phyloP scores from a whole-genome alignment of 140 eudicot species.

The Stevia rebaudiana region DNA sequence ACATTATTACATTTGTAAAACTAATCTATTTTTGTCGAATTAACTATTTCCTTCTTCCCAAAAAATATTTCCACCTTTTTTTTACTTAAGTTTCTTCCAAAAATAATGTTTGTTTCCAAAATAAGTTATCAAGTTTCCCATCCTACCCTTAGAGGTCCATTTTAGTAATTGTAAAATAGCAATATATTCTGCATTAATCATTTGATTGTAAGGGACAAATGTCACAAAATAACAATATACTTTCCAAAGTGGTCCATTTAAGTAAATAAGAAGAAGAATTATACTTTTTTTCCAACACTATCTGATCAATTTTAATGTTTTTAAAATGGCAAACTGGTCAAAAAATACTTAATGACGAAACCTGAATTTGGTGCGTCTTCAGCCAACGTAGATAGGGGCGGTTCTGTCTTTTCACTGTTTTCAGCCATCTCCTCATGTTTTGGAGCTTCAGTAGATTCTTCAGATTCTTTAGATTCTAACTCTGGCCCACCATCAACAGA shows the following conservation, averaged over 20 bases:
- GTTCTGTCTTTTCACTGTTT: slow-evolving; percentile 40
- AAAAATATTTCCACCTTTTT: not conserved
- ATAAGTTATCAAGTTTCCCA: not conserved
- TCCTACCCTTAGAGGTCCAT: not conserved
- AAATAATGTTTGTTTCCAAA: not conserved
- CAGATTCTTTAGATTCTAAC: slow-evolving; percentile 20
- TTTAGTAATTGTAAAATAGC: not conserved
- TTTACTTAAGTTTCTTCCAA: not conserved
- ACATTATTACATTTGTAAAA: too few species aligned
- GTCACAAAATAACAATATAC: too few species aligned
- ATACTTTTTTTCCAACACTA: not conserved
- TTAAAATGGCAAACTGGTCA: not conserved
- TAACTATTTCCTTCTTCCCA: not conserved
- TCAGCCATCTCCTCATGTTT: slow-evolving; percentile 53
- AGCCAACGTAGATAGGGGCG: slow-evolving; percentile 25
- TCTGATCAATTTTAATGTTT: not conserved
- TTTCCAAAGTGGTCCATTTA: too few species aligned
- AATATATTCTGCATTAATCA: too few species aligned
- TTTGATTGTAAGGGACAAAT: too few species aligned
- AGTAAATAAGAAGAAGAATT: too few species aligned
- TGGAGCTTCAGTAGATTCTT: slow-evolving; percentile 34
- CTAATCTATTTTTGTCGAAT: too few species aligned
- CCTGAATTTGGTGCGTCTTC: slow-evolving; percentile 49
- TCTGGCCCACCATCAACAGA: slow-evolving; percentile 22
- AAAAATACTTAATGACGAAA: not conserved